phyloP scores from a whole-genome alignment of 768 basidiomycete genomes.

The Amanita subjunquillea region DNA sequence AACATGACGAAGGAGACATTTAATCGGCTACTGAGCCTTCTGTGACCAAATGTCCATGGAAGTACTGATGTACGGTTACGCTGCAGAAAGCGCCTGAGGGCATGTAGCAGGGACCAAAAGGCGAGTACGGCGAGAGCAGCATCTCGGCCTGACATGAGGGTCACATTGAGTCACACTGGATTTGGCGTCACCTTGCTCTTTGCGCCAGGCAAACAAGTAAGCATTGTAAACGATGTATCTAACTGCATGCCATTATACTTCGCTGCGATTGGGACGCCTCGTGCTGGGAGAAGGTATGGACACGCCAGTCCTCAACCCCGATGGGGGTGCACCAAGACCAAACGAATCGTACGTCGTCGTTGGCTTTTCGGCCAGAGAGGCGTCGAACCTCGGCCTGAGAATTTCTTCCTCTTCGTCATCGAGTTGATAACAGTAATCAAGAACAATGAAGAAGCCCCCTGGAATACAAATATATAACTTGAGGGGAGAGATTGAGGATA shows the following conservation, averaged over 20 bases:
- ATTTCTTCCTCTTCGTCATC: slow-evolving; percentile 32
- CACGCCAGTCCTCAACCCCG: neutral
- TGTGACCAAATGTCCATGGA: neutral
- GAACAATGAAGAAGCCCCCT: slow-evolving; percentile 45
- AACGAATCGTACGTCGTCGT: slow-evolving; percentile 3
- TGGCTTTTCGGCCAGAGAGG: neutral
- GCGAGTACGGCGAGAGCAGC: neutral
- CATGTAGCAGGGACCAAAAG: slow-evolving; percentile 3
- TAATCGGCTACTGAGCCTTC: neutral
- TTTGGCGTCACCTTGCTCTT: neutral
- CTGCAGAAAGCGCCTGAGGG: neutral
- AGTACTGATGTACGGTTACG: neutral
- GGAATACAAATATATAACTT: slow-evolving; percentile 1
- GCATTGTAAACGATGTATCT: neutral
- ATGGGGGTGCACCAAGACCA: neutral
- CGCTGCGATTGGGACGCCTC: neutral
- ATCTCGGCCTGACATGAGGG: neutral
- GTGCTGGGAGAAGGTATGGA: neutral
- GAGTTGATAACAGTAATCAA: slow-evolving; percentile 42
- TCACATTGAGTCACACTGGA: neutral
- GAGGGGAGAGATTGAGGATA: neutral
- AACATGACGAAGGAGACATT: slow-evolving; percentile 9
- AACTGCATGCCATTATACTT: neutral
- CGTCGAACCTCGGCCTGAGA: slow-evolving; percentile 9
- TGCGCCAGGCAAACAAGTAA: slow-evolving; percentile 1